Percentiles rank a stretch among this genome's conserved stretches.
phyloP scores from a whole-genome alignment of 495 filamentous ascomycete species.

The Lasiosphaeria hispida region DNA sequence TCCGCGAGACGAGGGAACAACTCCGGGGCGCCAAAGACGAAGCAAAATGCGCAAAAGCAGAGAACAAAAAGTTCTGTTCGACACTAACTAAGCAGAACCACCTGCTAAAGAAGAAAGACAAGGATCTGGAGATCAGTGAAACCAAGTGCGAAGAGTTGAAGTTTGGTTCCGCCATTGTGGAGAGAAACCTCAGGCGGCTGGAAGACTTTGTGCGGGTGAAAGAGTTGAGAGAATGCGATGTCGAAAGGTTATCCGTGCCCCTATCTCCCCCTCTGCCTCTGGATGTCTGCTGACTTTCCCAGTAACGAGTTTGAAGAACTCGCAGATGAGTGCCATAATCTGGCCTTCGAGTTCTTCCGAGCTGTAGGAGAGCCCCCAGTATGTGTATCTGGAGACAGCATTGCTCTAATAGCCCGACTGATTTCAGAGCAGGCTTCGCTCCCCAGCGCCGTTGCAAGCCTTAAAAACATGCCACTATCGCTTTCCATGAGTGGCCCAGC shows the following conservation, averaged over 20 bases:
- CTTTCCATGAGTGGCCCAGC: background rate
- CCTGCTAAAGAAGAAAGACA: no score
- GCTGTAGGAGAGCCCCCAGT: background rate
- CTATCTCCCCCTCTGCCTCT: no score
- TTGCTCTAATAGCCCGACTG: no score
- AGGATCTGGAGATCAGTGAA: no score
- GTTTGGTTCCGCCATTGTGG: no score
- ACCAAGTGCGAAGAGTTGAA: no score
- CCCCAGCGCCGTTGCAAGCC: background rate
- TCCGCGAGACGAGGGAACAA: background rate
- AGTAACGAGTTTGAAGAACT: background rate
- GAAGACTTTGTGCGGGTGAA: no score
- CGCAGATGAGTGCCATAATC: background rate
- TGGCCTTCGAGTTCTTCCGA: background rate
- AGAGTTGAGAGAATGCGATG: no score
- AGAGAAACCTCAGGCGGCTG: no score
- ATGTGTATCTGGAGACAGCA: background rate
- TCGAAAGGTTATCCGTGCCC: no score
- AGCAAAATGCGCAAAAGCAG: background rate
- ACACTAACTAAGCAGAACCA: no score
- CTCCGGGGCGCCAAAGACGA: background rate
- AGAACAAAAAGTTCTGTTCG: background rate
- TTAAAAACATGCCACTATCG: background rate
- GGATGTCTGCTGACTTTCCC: no score
- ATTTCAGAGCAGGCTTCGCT: background rate